Conservation (phyloP, 305 asterid species). For the Stenogyne calaminthoides region DNA sequence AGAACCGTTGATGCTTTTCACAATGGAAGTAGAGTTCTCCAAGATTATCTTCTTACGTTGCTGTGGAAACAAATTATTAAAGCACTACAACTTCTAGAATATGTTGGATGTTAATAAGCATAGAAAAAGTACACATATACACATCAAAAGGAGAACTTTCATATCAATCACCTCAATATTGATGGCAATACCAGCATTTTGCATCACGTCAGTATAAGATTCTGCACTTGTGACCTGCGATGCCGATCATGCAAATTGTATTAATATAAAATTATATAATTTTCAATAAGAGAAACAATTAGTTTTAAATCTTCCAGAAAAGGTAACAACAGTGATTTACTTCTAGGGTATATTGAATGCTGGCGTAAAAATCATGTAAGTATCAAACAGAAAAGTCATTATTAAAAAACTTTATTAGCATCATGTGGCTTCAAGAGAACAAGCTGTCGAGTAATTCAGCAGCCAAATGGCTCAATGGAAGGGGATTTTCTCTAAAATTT, state of each 20-base stretch:
- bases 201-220: slow-evolving; percentile 64
- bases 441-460: neutral
- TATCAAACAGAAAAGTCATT: neutral
- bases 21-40: slow-evolving; percentile 65
- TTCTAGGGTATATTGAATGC: neutral
- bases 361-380: neutral
- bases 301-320: slow-evolving; percentile 9
- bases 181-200: slow-evolving; percentile 69
- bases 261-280: slow-evolving; percentile 8
- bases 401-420: neutral
- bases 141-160: slow-evolving; percentile 12
- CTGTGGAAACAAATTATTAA: slow-evolving; percentile 42
- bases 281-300: slow-evolving; percentile 23
- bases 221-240: slow-evolving; percentile 80
- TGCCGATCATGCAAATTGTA: slow-evolving; percentile 24
- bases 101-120: slow-evolving; percentile 1
- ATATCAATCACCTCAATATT: slow-evolving; percentile 62
- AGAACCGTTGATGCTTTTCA: slow-evolving; percentile 61
- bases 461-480: neutral
- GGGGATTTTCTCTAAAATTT: neutral
- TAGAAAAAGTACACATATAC: neutral
- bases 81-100: slow-evolving; percentile 19
- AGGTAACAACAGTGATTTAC: neutral
- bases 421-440: slow-evolving; percentile 17
- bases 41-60: slow-evolving; percentile 71